Base-by-base conservation (phyloP, 768 basidiomycete genomes). In the Rhodotorula diobovata region DNA sequence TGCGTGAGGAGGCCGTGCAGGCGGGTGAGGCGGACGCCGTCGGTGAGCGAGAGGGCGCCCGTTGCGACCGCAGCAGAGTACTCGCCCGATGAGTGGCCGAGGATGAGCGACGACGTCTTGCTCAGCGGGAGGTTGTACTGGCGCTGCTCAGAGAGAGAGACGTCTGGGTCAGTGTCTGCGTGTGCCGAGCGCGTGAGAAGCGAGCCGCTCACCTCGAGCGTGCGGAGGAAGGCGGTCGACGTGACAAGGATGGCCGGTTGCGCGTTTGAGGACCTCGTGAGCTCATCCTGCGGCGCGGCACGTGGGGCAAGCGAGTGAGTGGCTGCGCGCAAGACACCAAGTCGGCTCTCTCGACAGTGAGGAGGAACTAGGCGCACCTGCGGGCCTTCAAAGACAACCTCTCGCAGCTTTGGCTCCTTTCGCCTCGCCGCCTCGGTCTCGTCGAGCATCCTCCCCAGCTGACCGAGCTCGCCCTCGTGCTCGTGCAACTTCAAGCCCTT, bases 201-300 rank as follows among this genome's bases (percentile, higher is more conserved):
- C 50, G 60, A 25, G 61, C 1, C 20, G 68, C 35, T 76, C 75
- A 23, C 71, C 63, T 77, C 76, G 50, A 78, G 66, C 14, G 73
- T 68, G 14, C 77, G 75, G 16, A 76, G 70, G 63, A 78, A 71
- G 2, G 76, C 73, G 66, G 75, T 69, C n/a, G 75, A 75, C 21
- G 78, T 78, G 63, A 78, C 67, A 48, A 75, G 61, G 30, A 78
- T 78, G 34, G 78, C 78, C 4, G 78, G 78, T 65, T 78, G 78
- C 2, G 76, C 71, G 65, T 76, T 78, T 16, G 77, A 76, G 0
- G 76, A 76, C 15, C 71, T 66, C 1, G 76, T 78, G 30, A 78
- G 68, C 62, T 70, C 70, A 57, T 76, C 70, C 76, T 78, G 67
- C 16, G 11, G 41, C 12, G 41, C 39, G 39, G 39, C 8, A 15